Evolutionary conservation across 2,329 filamentous ascomycete genomes (phyloP).

Genomic region (Diplodia scrobiculata): DNA sequence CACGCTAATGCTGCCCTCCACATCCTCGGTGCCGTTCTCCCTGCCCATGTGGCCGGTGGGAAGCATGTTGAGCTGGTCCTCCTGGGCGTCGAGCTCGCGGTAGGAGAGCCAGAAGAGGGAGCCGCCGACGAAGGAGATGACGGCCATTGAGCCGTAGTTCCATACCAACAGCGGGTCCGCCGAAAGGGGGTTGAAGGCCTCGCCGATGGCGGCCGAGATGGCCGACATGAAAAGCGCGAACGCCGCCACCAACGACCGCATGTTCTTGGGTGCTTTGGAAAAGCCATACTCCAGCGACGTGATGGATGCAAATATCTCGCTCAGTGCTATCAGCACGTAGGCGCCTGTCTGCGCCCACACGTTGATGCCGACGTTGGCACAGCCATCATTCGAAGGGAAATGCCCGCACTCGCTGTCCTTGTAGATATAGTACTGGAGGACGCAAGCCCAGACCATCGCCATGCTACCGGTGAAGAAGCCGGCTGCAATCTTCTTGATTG

Average conservation of each 20-base stretch:
- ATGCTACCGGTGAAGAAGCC: conserved; percentile 68
- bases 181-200: conserved; percentile 34
- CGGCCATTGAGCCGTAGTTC: conserved; percentile 42
- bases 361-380: conserved; percentile 57
- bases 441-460: conserved; percentile 61
- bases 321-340: conserved; percentile 58
- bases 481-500: conserved; percentile 72
- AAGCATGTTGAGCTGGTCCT: conserved; percentile 45
- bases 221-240: conserved; percentile 44
- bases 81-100: conserved; percentile 41
- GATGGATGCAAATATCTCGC: conserved; percentile 66
- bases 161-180: conserved; percentile 35
- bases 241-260: conserved; percentile 52
- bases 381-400: conserved; percentile 55
- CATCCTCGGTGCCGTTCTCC: conserved; percentile 36
- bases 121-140: conserved; percentile 42
- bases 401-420: conserved; percentile 29
- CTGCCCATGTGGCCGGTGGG: conserved; percentile 44
- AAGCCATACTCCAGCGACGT: conserved; percentile 73
- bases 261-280: conserved; percentile 69
- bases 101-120: conserved; percentile 40
- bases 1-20: conserved; percentile 35
- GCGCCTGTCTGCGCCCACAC: conserved; percentile 58
- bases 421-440: conserved; percentile 60
- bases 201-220: conserved; percentile 33